These are phyloP conservation scores for Sporothrix brasiliensis DNA, from an alignment of 2,329 filamentous ascomycete species.

Conservation along the genomic window DNA sequence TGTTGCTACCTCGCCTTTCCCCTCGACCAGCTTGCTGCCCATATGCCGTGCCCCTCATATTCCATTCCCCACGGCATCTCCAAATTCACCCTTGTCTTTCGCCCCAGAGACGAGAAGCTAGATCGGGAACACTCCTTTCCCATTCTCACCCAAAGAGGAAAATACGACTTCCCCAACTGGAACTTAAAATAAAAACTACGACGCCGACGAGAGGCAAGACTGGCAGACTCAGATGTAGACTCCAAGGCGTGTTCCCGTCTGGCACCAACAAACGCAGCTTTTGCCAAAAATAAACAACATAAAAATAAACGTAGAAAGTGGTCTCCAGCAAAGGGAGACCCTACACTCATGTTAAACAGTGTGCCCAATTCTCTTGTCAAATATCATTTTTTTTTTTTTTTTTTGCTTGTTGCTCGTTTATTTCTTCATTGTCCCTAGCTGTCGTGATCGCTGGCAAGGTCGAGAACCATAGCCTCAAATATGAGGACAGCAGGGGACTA, in stretches of 20 bases:
- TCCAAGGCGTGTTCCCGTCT: neutral
- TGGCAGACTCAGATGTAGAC: constrained; percentile 1
- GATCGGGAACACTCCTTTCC: constrained; percentile 4
- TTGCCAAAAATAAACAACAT: neutral
- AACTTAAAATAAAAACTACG: neutral
- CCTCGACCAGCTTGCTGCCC: neutral
- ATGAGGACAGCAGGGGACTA: constrained; percentile 2
- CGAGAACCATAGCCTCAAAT: neutral
- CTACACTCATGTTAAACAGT: neutral
- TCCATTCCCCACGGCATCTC: neutral
- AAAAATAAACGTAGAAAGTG: neutral
- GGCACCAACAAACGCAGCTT: neutral
- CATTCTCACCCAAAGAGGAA: constrained; percentile 16
- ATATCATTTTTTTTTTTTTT: neutral
- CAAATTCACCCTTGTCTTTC: constrained; percentile 4
- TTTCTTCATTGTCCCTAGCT: neutral
- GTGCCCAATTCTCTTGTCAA: neutral
- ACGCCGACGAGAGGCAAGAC: neutral
- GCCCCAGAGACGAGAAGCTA: neutral
- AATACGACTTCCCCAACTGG: constrained; percentile 12
- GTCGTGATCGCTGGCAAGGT: constrained; percentile 17
- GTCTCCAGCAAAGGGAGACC: neutral
- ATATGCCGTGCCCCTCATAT: neutral
- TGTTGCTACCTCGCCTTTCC: neutral
- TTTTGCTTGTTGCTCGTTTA: neutral